Evolutionary conservation across 148 eudicot species (phyloP).

Genomic region (Persicaria maculosa): DNA sequence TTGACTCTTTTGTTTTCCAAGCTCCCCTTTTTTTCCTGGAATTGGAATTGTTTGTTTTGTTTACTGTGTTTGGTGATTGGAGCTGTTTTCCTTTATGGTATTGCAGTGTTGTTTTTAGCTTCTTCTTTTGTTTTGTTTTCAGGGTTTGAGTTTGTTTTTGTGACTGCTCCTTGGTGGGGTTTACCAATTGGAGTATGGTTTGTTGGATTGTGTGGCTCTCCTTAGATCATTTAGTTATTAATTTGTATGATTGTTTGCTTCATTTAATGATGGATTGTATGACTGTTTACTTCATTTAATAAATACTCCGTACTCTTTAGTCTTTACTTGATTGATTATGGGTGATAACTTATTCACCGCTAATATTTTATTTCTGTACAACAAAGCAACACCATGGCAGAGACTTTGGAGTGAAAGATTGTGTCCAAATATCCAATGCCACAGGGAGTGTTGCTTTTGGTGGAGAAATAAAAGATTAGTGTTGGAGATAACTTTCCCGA

Average conservation of each 20-base stretch:
- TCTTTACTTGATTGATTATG: too few species aligned
- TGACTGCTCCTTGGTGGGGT: not conserved
- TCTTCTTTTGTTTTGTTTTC: not conserved
- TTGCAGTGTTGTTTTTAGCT: not conserved
- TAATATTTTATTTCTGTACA: too few species aligned
- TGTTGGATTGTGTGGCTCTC: not conserved
- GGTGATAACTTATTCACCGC: too few species aligned
- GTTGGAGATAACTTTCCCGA: not conserved
- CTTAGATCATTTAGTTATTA: not conserved
- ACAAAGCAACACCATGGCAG: too few species aligned
- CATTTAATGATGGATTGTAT: not conserved
- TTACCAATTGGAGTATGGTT: not conserved
- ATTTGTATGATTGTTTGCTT: not conserved
- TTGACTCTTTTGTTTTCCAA: constrained; percentile 1
- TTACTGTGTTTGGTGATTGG: not conserved
- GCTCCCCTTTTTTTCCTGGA: not conserved
- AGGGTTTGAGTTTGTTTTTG: not conserved
- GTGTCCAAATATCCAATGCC: too few species aligned
- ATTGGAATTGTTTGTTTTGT: not conserved
- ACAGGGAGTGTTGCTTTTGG: too few species aligned
- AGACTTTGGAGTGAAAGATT: too few species aligned
- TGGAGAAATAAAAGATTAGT: too few species aligned
- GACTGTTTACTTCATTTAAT: too few species aligned
- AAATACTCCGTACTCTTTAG: too few species aligned
- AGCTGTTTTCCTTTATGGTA: not conserved